phyloP scores from a whole-genome alignment of 83 land plant genomes.

The Diphasiastrum complanatum region DNA sequence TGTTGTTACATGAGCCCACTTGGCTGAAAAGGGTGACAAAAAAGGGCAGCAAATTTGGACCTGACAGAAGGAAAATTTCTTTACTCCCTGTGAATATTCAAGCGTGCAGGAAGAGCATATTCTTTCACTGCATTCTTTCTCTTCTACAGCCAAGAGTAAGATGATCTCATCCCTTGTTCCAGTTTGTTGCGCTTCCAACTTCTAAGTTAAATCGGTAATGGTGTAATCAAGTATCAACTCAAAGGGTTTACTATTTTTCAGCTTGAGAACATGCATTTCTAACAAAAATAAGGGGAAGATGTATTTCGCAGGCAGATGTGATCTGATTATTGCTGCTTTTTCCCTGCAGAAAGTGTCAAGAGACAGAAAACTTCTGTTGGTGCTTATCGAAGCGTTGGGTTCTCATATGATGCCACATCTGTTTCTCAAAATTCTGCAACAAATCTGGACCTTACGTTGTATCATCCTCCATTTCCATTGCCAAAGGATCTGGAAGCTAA shows the following conservation, averaged over 20 bases:
- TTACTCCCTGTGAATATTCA: slow-evolving; percentile 14
- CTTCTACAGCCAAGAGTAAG: slow-evolving; percentile 59
- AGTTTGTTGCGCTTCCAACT: not conserved
- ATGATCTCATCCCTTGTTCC: slow-evolving; percentile 16
- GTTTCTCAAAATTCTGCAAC: slow-evolving; percentile 25
- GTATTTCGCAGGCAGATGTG: too few species aligned
- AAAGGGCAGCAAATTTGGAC: not conserved
- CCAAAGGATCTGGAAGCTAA: slow-evolving; percentile 49
- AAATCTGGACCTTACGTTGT: slow-evolving; percentile 19
- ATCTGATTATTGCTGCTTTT: not conserved
- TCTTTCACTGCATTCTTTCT: slow-evolving; percentile 43
- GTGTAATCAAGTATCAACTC: not conserved
- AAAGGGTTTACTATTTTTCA: too few species aligned
- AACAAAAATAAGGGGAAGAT: too few species aligned
- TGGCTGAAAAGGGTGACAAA: not conserved
- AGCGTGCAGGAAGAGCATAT: slow-evolving; percentile 54
- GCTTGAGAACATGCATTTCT: too few species aligned
- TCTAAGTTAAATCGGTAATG: not conserved
- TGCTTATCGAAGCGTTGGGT: slow-evolving; percentile 36
- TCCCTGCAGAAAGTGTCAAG: not conserved
- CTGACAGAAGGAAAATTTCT: not conserved
- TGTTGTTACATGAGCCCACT: too few species aligned
- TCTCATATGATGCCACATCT: slow-evolving; percentile 11
- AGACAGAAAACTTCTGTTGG: slow-evolving; percentile 23
- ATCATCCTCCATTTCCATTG: slow-evolving; percentile 58